Percentiles rank a stretch among this genome's conserved stretches.
phyloP scores from a whole-genome alignment of 176 grass and related monocot species.

The Elymus sibiricus region DNA sequence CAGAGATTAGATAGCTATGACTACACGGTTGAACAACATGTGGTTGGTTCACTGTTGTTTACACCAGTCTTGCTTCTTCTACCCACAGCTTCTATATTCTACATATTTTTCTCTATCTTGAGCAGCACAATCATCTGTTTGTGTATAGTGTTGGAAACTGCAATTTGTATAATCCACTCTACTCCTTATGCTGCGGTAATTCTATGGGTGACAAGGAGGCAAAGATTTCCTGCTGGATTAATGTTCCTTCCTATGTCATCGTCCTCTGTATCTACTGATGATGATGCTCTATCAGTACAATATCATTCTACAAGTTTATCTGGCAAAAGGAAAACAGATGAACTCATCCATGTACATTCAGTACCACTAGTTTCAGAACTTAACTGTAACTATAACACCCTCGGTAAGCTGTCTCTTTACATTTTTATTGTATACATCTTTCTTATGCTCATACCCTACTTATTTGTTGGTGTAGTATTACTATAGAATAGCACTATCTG shows the following conservation, averaged over 20 bases:
- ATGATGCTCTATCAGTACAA: conserved; percentile 19
- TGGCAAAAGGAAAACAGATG: conserved; percentile 21
- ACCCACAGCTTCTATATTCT: conserved; percentile 83
- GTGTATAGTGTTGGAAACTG: conserved; percentile 55
- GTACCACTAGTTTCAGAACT: conserved; percentile 60
- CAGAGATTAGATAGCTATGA: conserved; percentile 85
- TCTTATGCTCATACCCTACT: conserved; percentile 4
- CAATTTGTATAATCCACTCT: conserved; percentile 63
- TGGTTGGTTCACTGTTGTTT: conserved; percentile 90
- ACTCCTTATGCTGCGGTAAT: conserved; percentile 68
- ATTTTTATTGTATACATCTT: not conserved
- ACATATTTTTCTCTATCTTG: conserved; percentile 92
- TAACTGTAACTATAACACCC: conserved; percentile 57
- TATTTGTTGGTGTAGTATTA: conserved; percentile 1
- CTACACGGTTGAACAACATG: conserved; percentile 94
- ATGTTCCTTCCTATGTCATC: conserved; percentile 47
- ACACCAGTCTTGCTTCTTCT: conserved; percentile 86
- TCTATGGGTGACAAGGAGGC: conserved; percentile 54
- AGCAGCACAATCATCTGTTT: conserved; percentile 54
- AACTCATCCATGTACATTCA: conserved; percentile 5
- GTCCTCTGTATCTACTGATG: conserved; percentile 20
- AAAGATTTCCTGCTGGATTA: conserved; percentile 83
- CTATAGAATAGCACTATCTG: not conserved
- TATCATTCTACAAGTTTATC: not conserved
- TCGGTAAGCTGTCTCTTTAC: conserved; percentile 51